These are phyloP conservation scores for Candida takata DNA, from an alignment of 805 yeast species.

Conservation along the genomic window DNA sequence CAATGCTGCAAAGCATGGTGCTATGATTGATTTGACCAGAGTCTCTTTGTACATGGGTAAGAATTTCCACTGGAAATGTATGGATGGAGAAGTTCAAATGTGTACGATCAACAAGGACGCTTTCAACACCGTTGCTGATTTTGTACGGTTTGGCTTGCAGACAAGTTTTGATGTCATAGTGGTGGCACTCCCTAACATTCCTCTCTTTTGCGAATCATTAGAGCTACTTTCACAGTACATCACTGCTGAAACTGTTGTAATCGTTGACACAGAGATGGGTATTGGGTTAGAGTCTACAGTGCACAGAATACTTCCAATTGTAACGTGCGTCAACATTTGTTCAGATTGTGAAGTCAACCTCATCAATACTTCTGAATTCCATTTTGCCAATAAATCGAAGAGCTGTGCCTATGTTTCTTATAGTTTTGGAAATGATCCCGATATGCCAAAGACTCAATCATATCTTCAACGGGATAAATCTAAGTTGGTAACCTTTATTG, in stretches of 20 bases:
- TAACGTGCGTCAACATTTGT: not conserved
- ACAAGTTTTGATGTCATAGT: constrained; percentile 8
- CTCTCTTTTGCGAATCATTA: constrained; percentile 5
- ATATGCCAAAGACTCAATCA: not conserved
- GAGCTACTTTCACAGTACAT: not conserved
- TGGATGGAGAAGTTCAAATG: not conserved
- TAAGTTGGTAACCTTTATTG: not conserved
- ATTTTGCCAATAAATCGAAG: too few relatives aligned
- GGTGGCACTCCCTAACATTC: constrained; percentile 9
- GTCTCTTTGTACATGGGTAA: constrained; percentile 2
- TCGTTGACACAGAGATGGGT: constrained; percentile 11
- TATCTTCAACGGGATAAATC: not conserved
- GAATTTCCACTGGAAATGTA: not conserved
- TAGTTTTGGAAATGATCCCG: not conserved
- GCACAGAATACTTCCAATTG: not conserved
- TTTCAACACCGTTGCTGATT: constrained; percentile 1
- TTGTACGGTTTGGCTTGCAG: not conserved
- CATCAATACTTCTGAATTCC: not conserved
- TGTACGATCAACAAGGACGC: constrained; percentile 1
- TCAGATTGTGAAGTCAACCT: constrained; percentile 2
- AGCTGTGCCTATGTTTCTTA: not conserved
- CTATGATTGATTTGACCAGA: constrained; percentile 1
- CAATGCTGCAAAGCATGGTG: constrained; percentile 1
- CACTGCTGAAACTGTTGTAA: constrained; percentile 3
- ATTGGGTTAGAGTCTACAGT: constrained; percentile 1